Conservation (phyloP, 1,284 basidiomycete species). For the Porogramme epimiltina region DNA sequence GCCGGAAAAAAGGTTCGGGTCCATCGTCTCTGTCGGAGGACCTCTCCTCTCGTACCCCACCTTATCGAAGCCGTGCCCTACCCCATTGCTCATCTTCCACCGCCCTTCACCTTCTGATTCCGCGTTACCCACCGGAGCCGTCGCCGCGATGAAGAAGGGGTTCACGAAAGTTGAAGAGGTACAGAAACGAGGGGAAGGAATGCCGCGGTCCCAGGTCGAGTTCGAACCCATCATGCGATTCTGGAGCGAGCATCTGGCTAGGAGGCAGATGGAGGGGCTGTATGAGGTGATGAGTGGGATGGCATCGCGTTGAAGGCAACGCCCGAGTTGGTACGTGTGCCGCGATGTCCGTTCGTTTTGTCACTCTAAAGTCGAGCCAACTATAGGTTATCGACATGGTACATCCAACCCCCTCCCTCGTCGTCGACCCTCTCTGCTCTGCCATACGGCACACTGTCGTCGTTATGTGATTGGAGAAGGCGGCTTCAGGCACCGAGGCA, state of each 20-base stretch:
- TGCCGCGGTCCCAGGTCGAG: conserved; percentile 77
- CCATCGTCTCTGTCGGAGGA: conserved; percentile 70
- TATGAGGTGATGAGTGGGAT: conserved; percentile 69
- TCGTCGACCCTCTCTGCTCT: too few species aligned
- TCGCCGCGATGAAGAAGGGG: conserved; percentile 59
- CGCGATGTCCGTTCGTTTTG: too few species aligned
- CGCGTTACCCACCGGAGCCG: conserved; percentile 43
- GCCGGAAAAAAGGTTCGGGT: conserved; percentile 49
- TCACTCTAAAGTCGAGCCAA: too few species aligned
- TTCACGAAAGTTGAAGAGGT: conserved; percentile 55
- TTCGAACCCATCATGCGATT: conserved; percentile 86
- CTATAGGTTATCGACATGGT: too few species aligned
- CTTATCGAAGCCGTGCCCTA: conserved; percentile 48
- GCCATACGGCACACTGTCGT: too few species aligned
- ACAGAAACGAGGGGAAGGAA: conserved; percentile 51
- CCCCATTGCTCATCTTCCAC: conserved; percentile 67
- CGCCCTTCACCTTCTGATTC: conserved; percentile 49
- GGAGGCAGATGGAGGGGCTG: conserved; percentile 64
- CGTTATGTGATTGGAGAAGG: too few species aligned
- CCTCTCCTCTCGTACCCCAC: conserved; percentile 79
- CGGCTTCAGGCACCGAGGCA: too few species aligned
- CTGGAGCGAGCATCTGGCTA: conserved; percentile 74
- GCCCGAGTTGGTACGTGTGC: too few species aligned
- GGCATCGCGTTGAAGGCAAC: conserved; percentile 3
- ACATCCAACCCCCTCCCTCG: too few species aligned